Conservation (phyloP, 78 protist genomes). For the Speleostelium caveatum region DNA sequence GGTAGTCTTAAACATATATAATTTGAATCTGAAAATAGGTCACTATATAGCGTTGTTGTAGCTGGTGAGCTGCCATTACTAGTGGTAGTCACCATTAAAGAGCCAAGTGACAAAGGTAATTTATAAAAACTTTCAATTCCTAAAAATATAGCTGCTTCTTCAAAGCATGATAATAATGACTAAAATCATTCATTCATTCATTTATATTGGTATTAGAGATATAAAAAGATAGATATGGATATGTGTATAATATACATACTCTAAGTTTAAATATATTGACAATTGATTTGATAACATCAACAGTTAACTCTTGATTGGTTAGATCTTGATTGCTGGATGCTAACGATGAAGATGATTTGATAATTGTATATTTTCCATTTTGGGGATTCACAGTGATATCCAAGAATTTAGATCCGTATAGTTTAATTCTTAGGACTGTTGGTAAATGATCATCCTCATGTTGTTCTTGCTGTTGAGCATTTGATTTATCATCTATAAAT, state of each 20-base stretch:
- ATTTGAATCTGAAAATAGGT: conserved; percentile 6
- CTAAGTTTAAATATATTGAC: conserved; percentile 41
- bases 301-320: conserved; percentile 9
- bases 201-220: not conserved
- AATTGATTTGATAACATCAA: conserved; percentile 35
- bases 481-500: conserved; percentile 2
- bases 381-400: conserved; percentile 45
- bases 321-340: not conserved
- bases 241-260: not conserved
- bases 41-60: not conserved
- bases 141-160: conserved; percentile 58
- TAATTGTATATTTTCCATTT: conserved; percentile 50
- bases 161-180: conserved; percentile 63
- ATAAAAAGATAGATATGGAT: not conserved
- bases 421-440: conserved; percentile 12
- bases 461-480: not conserved
- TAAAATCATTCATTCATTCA: not conserved
- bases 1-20: conserved; percentile 53
- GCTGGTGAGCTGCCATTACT: not conserved
- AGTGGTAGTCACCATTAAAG: no score
- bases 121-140: conserved; percentile 58
- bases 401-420: conserved; percentile 52
- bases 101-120: no score
- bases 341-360: conserved; percentile 1
- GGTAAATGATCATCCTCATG: conserved; percentile 14